Percentiles rank a stretch among this genome's conserved stretches.
Conservation (phyloP, 768 basidiomycete genomes). For the Mycena belliarum region DNA sequence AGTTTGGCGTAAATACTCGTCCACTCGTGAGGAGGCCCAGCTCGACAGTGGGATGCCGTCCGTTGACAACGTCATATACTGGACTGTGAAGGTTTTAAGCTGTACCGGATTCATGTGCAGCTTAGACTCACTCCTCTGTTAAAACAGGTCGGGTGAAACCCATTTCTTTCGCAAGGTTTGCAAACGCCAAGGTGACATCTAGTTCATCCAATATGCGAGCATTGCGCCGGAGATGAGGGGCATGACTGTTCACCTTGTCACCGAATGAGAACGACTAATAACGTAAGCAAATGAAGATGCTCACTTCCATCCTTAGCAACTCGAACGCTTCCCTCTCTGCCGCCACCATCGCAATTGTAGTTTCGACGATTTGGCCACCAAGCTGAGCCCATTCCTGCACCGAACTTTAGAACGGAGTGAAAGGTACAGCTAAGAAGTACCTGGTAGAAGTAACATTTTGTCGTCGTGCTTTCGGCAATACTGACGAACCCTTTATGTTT, state of each 20-base stretch:
- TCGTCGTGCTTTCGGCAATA: slow-evolving; percentile 64
- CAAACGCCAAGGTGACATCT: slow-evolving; percentile 82
- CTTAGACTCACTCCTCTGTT: slow-evolving; percentile 59
- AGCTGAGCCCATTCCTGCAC: slow-evolving; percentile 73
- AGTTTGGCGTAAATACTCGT: slow-evolving; percentile 85
- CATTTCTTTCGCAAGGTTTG: slow-evolving; percentile 76
- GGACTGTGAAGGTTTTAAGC: slow-evolving; percentile 35
- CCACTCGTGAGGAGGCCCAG: slow-evolving; percentile 74
- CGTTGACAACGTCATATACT: slow-evolving; percentile 69
- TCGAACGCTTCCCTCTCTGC: slow-evolving; percentile 79
- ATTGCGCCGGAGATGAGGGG: slow-evolving; percentile 65
- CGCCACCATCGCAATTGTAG: slow-evolving; percentile 46
- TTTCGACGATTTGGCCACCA: slow-evolving; percentile 66
- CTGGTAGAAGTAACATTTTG: slow-evolving; percentile 67
- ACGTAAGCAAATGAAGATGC: neutral
- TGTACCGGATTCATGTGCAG: neutral
- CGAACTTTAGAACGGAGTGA: neutral
- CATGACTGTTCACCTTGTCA: slow-evolving; percentile 61
- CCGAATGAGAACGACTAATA: neutral
- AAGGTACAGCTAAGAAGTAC: slow-evolving; percentile 31
- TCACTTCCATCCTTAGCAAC: slow-evolving; percentile 58
- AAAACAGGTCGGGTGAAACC: slow-evolving; percentile 73
- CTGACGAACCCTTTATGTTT: slow-evolving; percentile 51
- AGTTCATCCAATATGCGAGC: slow-evolving; percentile 83
- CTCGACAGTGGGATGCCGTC: slow-evolving; percentile 93